Evolutionary conservation across 2,329 filamentous ascomycete species (phyloP), one percentile per base, ranked within the genome.

Genomic region (Neophaeococcomyces mojaviensis): DNA sequence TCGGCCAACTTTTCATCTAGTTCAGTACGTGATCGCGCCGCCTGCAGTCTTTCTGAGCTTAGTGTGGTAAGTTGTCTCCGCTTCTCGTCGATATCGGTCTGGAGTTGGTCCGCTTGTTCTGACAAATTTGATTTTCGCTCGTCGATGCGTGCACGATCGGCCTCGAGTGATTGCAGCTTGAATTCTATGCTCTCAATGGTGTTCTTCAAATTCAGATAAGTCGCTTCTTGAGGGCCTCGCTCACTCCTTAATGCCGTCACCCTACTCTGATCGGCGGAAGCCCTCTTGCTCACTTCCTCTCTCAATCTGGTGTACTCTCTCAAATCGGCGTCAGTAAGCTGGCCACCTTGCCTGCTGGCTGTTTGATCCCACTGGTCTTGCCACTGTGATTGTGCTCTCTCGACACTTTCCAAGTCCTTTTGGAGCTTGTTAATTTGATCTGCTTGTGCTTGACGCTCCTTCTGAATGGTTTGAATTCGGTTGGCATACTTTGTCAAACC

Each of bases 1-100:
- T 89, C 85, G 51, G 86, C 82, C 5, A 97, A 77, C 64, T 95
- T 90, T 65, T 96, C 89, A 54, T 98, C 89, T 2, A 94, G 77
- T 61, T 97, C 92, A 0, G 86, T 92, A 44, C 84, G 80, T 61
- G 83, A 82, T 60, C 94, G 86, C 44, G 86, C 84, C 7, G 86
- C 82, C 42, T 88, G 80, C 7, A 89, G 77, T 40, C 87, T 81
- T 61, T 94, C 87, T 1, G 88, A 95, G 51, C 86, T 84, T 33
- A 94, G 73, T 44, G 82, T 79, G 61, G 95, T 92, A 61, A 88
- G 85, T 49, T 92, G 85, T 61, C 90, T 94, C 68, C 94, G 95
- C 71, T 94, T 97, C 19, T 72, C 68, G 24, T 88, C 83, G 40
- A 94, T 86, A n/a, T 92, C 84, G 50, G 79, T 76, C 6, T 79